Percentiles rank a stretch among this genome's conserved stretches.
These are phyloP conservation scores for Wickerhamomyces tratensis DNA, from an alignment of 805 yeast genomes.

Conservation along the genomic window DNA sequence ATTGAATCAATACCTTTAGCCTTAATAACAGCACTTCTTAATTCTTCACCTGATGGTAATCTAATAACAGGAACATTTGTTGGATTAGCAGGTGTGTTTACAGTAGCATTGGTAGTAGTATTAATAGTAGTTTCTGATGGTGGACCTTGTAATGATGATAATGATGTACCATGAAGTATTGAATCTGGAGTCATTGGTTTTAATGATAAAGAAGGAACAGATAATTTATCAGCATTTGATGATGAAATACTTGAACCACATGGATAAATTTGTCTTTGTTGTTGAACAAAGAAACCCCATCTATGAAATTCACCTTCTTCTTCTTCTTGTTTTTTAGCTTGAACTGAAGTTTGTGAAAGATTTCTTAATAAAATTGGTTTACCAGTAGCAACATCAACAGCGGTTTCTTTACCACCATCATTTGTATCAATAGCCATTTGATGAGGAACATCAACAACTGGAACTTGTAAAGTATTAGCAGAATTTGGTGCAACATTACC, in stretches of 20 bases:
- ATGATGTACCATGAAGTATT: background rate
- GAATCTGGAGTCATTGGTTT: constrained; percentile 3
- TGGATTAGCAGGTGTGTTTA: background rate
- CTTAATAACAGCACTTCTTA: constrained; percentile 47
- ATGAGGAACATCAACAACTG: constrained; percentile 37
- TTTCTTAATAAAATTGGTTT: constrained; percentile 59
- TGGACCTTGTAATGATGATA: background rate
- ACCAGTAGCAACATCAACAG: constrained; percentile 64
- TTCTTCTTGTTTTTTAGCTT: constrained; percentile 70
- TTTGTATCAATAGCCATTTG: constrained; percentile 61
- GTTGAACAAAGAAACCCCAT: constrained; percentile 75
- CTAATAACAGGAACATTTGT: constrained; percentile 18
- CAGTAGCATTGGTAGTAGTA: background rate
- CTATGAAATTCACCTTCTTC: constrained; percentile 91
- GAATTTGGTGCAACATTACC: constrained; percentile 1
- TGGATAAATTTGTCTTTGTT: constrained; percentile 32
- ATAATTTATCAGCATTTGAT: background rate
- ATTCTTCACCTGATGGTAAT: constrained; percentile 36
- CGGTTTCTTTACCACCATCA: constrained; percentile 38
- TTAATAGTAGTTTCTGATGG: background rate
- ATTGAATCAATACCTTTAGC: constrained; percentile 72
- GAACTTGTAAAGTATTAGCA: constrained; percentile 1
- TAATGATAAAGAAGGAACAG: background rate
- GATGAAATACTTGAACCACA: background rate
- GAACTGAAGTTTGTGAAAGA: constrained; percentile 50